Evolutionary conservation across 2,329 filamentous ascomycete genomes (phyloP), one percentile per base, ranked within the genome.

Genomic region (Fusarium chlamydosporum): DNA sequence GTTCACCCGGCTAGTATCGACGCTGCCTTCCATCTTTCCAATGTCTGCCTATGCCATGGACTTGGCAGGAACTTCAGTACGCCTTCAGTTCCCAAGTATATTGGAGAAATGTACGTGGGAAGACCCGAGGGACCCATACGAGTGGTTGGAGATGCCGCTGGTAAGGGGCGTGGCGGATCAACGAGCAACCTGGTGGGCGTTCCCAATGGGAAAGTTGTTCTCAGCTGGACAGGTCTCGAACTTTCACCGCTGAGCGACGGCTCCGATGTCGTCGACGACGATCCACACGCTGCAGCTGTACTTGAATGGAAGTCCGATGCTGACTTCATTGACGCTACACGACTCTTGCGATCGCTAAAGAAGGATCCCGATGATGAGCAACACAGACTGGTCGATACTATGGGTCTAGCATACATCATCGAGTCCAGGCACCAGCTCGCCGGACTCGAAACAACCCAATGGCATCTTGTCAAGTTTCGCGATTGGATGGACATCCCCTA

Each of bases 311-410:
- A 54, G 51, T 23, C 51, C 31, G 51, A 54, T 45, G 51, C 40
- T 45, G 51, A 54, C 33, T 54, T 54, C 31, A 45, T 54, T 37
- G 51, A 45, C 45, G 40, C 40, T 31, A 54, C 51, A 37, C 40
- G 51, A 45, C 51, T 54, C 51, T 45, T 54, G 13, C 51, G 51
- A 54, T 54, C 51, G n/a, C 45, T 54, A 40, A 54, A 54, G 51
- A 54, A 54, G 51, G 51, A 54, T 54, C 51, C 51, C 6, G 51
- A 54, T 54, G 51, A 54, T 54, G 51, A 54, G 31, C 40, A 54
- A 54, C 51, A 54, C 23, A 54, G 51, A 45, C 31, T 54, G 40
- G 40, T 54, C 40, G 51, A 54, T 54, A 54, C 51, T 37, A 54
- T 54, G 51, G 40, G 51, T 31, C 51, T 54, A 9, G 51, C 51